A percentile compares a stretch with the other conserved stretches of the same genome.
Evolutionary conservation across 352 stramenopile species (phyloP).

Genomic region (Pythium periplocum): DNA sequence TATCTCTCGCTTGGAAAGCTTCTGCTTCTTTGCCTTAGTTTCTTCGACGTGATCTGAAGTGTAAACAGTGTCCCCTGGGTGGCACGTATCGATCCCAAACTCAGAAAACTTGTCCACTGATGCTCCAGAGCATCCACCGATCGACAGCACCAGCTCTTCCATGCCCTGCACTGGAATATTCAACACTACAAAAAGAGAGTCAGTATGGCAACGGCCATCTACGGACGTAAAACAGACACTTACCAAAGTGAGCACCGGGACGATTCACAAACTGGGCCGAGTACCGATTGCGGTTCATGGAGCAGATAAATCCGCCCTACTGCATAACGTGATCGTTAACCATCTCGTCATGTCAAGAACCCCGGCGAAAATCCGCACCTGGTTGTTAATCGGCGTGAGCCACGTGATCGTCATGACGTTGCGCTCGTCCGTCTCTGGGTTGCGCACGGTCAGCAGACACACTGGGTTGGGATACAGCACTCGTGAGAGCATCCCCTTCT

Average conservation of each 20-base stretch:
- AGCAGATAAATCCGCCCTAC: slow-evolving; percentile 75
- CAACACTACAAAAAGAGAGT: slow-evolving; percentile 35
- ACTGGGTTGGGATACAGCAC: slow-evolving; percentile 82
- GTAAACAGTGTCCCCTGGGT: slow-evolving; percentile 24
- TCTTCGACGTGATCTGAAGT: slow-evolving; percentile 10
- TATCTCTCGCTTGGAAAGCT: slow-evolving; percentile 64
- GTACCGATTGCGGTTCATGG: slow-evolving; percentile 68
- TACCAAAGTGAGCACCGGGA: slow-evolving; percentile 53
- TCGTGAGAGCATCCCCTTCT: slow-evolving; percentile 68
- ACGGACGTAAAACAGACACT: background rate
- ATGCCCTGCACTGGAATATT: slow-evolving; percentile 69
- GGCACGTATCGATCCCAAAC: slow-evolving; percentile 40
- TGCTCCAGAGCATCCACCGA: slow-evolving; percentile 55
- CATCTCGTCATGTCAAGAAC: background rate
- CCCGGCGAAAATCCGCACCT: slow-evolving; percentile 24
- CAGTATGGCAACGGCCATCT: slow-evolving; percentile 1
- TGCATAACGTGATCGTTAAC: background rate
- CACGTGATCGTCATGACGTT: slow-evolving; percentile 86
- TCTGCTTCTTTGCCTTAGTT: slow-evolving; percentile 30
- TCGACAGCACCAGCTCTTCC: slow-evolving; percentile 71
- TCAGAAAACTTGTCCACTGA: slow-evolving; percentile 56
- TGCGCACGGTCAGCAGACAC: slow-evolving; percentile 52
- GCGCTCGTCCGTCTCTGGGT: slow-evolving; percentile 14
- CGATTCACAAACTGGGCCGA: slow-evolving; percentile 53
- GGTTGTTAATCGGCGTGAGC: slow-evolving; percentile 86